Base-by-base conservation (phyloP, 768 basidiomycete species). In the Tricholoma sp. region DNA sequence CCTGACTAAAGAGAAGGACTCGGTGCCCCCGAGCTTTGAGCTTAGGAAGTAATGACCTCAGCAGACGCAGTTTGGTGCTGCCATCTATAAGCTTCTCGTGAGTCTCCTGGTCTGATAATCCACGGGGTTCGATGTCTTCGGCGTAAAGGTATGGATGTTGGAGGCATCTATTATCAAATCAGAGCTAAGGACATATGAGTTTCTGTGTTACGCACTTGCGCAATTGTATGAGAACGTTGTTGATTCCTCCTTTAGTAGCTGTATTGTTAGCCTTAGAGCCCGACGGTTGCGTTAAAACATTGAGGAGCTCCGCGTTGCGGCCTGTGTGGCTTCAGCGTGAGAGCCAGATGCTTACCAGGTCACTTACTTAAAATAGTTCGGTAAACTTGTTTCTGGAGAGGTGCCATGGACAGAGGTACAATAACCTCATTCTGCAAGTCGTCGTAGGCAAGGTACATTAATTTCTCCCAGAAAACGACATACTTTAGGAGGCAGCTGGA, bases 111-210 rank as follows among this genome's bases (percentile, higher is more conserved):
- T 70, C 63, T 12, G 79, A 61, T 20, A 94, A 65, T 13, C 79
- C 82, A 36, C 72, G 74, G 51, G 90, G 88, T 62, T 97, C 95
- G 18, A 98, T 87, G 42, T 85, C 84, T 52, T 83, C 78, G 11
- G 83, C 85, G 54, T 91, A 86, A 50, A 96, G 79, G 66, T 96
- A 96, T 0, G 94, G 94, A 69, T 97, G 94, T 72, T 96, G 94
- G 13, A 94, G 72, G 68, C 91, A 93, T 71, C 91, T 93, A 52
- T 2, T 54, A 37, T 39, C 48, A 51, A 28, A 52, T 56, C 13
- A 55, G 32, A 33, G 41, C 51, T 17, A 6, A 45, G 18, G 20
- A 24, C 5, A 48, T 12, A 34, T 31, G 47, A 12, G 34, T 45
- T 47, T 44, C 11, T 37, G 13, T 53, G 47, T 49, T 29, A 70